Evolutionary conservation across 2,329 filamentous ascomycete species (phyloP).

Genomic region (Neofusicoccum umdonicola): DNA sequence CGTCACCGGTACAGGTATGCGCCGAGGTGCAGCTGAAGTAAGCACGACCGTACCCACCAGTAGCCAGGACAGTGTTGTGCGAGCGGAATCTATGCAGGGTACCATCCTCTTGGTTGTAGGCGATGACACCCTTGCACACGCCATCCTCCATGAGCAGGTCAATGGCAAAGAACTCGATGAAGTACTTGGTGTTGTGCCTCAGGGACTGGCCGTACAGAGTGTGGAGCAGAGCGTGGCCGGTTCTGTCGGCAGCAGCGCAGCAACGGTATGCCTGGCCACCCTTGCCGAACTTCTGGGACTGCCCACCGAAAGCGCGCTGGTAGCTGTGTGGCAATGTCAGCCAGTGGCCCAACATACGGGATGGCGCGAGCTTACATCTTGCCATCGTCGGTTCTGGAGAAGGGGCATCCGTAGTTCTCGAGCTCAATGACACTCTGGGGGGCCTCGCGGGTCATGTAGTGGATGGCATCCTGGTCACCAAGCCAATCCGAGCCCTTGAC

Average conservation of each 20-base stretch:
- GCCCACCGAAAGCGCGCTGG: constrained; percentile 97
- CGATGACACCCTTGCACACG: constrained; percentile 92
- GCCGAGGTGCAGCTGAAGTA: constrained; percentile 99
- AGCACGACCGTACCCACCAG: constrained; percentile 93
- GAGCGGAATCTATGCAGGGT: constrained; percentile 96
- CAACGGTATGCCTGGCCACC: constrained; percentile 97
- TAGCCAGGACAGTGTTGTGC: constrained; percentile 94
- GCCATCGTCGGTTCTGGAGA: constrained; percentile 93
- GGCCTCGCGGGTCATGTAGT: constrained; percentile 97
- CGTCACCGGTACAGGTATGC: constrained; percentile 97
- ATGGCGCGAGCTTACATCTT: constrained; percentile 65
- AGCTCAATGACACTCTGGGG: constrained; percentile 89
- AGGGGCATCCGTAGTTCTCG: constrained; percentile 96
- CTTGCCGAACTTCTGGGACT: constrained; percentile 92
- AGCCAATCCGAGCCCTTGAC: constrained; percentile 98
- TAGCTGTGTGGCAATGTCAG: constrained; percentile 56
- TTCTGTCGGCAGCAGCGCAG: constrained; percentile 93
- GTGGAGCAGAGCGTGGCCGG: constrained; percentile 94
- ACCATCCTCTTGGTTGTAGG: constrained; percentile 98
- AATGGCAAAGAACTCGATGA: constrained; percentile 98
- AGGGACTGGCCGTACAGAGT: constrained; percentile 97
- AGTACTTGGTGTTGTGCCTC: constrained; percentile 98
- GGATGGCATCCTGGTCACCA: constrained; percentile 94
- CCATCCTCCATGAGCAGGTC: constrained; percentile 98
- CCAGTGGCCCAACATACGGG: not conserved